These are phyloP conservation scores for Phytophthora aleatoria DNA, from an alignment of 352 stramenopile species.

Conservation along the genomic window DNA sequence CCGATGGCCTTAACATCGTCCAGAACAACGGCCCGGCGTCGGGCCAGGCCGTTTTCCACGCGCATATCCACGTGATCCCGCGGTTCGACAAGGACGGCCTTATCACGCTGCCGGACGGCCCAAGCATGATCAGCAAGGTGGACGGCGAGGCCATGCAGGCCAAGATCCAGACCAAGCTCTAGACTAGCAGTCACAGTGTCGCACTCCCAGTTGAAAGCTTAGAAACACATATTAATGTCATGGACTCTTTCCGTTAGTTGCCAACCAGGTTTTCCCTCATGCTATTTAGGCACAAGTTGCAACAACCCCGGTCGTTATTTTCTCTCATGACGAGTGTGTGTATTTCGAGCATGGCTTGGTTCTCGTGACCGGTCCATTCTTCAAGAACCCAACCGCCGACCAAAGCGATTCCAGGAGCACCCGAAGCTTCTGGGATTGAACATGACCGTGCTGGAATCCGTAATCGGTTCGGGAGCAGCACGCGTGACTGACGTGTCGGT, in stretches of 20 bases:
- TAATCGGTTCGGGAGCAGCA: conserved; percentile 12
- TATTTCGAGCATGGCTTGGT: conserved; percentile 21
- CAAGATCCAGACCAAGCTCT: conserved; percentile 83
- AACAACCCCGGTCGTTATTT: conserved; percentile 27
- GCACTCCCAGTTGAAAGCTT: background rate
- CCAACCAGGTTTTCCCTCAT: conserved; percentile 4
- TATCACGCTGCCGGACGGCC: conserved; percentile 54
- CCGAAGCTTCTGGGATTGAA: conserved; percentile 6
- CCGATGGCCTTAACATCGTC: conserved; percentile 77
- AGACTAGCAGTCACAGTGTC: conserved; percentile 10
- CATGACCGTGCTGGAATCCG: conserved; percentile 33
- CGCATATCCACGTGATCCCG: conserved; percentile 82
- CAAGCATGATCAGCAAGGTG: conserved; percentile 69
- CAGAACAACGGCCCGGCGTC: conserved; percentile 79
- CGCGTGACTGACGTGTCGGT: conserved; percentile 36
- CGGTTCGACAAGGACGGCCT: conserved; percentile 68
- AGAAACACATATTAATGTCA: background rate
- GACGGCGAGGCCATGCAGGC: conserved; percentile 60
- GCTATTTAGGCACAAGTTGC: conserved; percentile 24
- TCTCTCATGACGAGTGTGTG: conserved; percentile 2
- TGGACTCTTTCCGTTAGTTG: background rate
- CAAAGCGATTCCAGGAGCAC: conserved; percentile 6
- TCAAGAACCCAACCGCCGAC: conserved; percentile 26
- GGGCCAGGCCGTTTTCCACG: conserved; percentile 80
- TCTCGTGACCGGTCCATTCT: conserved; percentile 21